phyloP scores from a whole-genome alignment of 768 basidiomycete genomes.

The Serendipita sp. region DNA sequence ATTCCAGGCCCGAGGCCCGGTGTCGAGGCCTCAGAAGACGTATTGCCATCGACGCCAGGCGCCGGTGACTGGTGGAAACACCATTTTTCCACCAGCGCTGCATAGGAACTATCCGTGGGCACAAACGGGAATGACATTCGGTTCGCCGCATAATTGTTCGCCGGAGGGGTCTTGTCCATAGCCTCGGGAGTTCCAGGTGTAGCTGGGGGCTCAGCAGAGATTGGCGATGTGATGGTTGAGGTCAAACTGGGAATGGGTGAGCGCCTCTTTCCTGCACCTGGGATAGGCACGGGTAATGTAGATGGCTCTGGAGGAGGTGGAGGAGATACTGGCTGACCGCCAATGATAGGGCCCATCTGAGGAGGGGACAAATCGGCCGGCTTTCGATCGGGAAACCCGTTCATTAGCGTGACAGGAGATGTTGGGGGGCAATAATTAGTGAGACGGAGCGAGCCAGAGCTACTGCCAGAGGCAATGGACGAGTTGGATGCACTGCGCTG shows the following conservation, averaged over 20 bases:
- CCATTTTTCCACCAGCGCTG: constrained; percentile 1
- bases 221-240: background rate
- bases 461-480: background rate
- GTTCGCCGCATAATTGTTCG: background rate
- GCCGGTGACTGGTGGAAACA: constrained; percentile 4
- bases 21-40: background rate
- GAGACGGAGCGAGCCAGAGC: background rate
- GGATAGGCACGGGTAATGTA: background rate
- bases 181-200: background rate
- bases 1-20: background rate
- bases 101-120: background rate
- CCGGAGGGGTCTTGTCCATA: background rate
- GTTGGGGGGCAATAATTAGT: background rate
- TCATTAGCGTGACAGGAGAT: background rate
- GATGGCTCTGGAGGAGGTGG: background rate
- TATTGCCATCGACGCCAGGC: background rate
- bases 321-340: background rate
- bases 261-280: background rate
- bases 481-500: background rate
- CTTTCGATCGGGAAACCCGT: background rate
- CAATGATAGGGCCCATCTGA: background rate
- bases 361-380: background rate
- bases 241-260: background rate
- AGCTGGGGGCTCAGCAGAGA: background rate
- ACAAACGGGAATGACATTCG: constrained; percentile 1